These are phyloP conservation scores for Rhododendron vialii DNA, from an alignment of 148 eudicot genomes.

Conservation along the genomic window DNA sequence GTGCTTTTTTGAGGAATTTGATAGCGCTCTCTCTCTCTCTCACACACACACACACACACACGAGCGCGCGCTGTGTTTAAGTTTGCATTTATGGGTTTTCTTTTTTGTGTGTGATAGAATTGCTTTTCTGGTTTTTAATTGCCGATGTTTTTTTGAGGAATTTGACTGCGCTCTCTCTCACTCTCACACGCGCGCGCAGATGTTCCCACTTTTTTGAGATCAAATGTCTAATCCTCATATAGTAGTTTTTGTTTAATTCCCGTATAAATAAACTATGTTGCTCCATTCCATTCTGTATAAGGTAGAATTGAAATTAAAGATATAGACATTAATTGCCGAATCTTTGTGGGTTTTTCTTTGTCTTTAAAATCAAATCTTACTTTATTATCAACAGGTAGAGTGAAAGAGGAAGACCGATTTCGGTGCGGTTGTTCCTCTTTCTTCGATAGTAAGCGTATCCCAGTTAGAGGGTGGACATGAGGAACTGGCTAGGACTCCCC, in stretches of 20 bases:
- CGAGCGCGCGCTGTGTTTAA: too few relatives aligned
- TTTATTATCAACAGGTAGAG: not conserved
- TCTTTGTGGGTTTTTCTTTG: not conserved
- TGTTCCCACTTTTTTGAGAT: not conserved
- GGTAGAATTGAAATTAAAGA: not conserved
- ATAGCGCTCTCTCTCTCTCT: not conserved
- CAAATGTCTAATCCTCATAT: not conserved
- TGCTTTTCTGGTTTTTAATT: too few relatives aligned
- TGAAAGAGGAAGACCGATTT: not conserved
- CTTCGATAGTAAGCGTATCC: not conserved
- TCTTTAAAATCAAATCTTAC: not conserved
- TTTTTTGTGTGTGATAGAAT: too few relatives aligned
- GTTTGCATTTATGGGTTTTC: too few relatives aligned
- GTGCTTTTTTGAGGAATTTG: not conserved
- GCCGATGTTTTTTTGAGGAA: not conserved
- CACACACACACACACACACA: too few relatives aligned
- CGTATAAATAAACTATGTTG: not conserved
- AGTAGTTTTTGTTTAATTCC: not conserved
- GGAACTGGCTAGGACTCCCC: slow-evolving; percentile 6
- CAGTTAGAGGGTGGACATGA: slow-evolving; percentile 6
- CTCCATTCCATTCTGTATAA: not conserved
- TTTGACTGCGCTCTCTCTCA: not conserved
- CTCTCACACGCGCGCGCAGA: not conserved
- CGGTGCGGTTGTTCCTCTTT: not conserved
- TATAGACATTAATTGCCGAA: not conserved